A percentile compares a stretch with the other conserved stretches of the same genome.
These are phyloP conservation scores for Fraxinus albicans DNA, from an alignment of 305 asterid species.

Conservation along the genomic window DNA sequence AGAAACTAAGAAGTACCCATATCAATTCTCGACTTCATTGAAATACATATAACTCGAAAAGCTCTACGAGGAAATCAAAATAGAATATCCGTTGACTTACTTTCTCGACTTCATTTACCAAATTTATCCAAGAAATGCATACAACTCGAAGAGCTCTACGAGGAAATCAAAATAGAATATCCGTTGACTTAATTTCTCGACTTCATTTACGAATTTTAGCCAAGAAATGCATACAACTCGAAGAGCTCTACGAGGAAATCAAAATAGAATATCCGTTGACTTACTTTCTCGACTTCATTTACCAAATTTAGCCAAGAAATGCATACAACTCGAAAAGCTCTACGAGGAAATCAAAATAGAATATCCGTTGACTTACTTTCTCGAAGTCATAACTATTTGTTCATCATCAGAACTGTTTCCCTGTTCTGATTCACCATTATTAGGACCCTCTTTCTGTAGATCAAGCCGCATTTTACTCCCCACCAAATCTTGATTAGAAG, in stretches of 20 bases:
- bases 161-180: too few species aligned
- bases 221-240: background rate
- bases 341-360: too few species aligned
- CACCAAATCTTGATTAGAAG: background rate
- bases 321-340: too few species aligned
- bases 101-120: too few species aligned
- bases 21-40: background rate
- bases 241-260: background rate
- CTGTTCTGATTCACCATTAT: background rate
- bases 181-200: too few species aligned
- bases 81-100: background rate
- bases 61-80: background rate
- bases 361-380: too few species aligned
- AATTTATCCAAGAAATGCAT: too few species aligned
- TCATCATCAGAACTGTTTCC: background rate
- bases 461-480: background rate
- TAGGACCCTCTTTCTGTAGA: conserved; percentile 15
- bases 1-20: background rate
- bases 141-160: too few species aligned
- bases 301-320: too few species aligned
- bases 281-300: too few species aligned
- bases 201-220: too few species aligned
- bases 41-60: background rate
- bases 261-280: background rate
- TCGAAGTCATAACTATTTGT: background rate